Evolutionary conservation across 176 grass and related monocot genomes (phyloP), one percentile per base, ranked within the genome.

Genomic region (Triticum dicoccoides): DNA sequence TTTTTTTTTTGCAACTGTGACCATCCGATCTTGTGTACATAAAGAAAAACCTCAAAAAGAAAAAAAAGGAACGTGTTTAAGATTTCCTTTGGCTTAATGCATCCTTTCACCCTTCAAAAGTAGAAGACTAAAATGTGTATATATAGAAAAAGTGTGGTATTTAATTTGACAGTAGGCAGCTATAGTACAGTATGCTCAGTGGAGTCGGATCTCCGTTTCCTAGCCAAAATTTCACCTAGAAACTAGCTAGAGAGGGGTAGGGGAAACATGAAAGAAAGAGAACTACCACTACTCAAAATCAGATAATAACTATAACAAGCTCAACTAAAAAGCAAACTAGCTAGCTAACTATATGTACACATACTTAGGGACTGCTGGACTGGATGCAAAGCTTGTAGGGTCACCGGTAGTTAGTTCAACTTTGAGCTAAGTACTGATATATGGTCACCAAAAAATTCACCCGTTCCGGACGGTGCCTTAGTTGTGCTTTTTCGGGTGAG

Each of bases 401-500:
- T 49, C 15, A 54, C 5, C 47, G 12, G 47, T 49, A 49, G 2
- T 54, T 54, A 7, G 15, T 18, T 54, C 51, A 54, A 54, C 17
- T 21, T 20, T 58, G 54, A 58, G 2, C 54, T 21, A 58, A 58
- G 20, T 21, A 9, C 18, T 3, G 56, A 59, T 11, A 11, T 44
- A 44, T 21, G 17, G 56, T 59, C 56, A 59, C 56, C 2, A 59
- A 0, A 21, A 59, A 59, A 8, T 59, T 58, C 54, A 59, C 56
- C 56, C 56, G 21, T 20, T 9, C 20, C 56, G 20, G 1, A 59
- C 18, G 0, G 18, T 21, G 56, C 56, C 18, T 78, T 70, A 90
- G 90, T 98, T 98, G 77, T 98, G 93, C 33, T 92, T 81, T 73
- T 89, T 85, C 18, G 86, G 77, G 81, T 98, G 96, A 80, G 87